Evolutionary conservation across 2,329 filamentous ascomycete species (phyloP).

Genomic region (Phialophora chinensis): DNA sequence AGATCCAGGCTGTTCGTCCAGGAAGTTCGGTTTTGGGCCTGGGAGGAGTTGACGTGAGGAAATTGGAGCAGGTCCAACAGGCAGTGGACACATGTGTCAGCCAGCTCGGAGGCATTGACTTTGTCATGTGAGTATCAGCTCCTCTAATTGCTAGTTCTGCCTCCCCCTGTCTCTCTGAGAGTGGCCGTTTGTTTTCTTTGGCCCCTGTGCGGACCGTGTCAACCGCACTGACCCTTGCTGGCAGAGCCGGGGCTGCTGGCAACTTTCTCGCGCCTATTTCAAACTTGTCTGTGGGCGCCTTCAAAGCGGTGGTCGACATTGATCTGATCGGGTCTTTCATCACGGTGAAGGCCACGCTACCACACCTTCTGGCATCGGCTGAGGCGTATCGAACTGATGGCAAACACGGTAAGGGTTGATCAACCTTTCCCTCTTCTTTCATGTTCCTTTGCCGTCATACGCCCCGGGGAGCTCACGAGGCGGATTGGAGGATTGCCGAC

Average conservation of each 20-base stretch:
- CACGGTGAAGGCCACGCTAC: slow-evolving; percentile 27
- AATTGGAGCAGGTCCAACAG: slow-evolving; percentile 68
- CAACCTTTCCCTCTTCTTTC: too few relatives aligned
- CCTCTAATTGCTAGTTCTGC: neutral
- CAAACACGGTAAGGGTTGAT: slow-evolving; percentile 9
- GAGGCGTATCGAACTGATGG: slow-evolving; percentile 9
- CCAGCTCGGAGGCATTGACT: slow-evolving; percentile 87
- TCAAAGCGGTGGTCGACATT: slow-evolving; percentile 30
- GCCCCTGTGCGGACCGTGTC: neutral
- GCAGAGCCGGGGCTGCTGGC: slow-evolving; percentile 29
- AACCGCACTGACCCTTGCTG: neutral
- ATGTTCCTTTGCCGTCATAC: too few relatives aligned
- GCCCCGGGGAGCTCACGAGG: too few relatives aligned
- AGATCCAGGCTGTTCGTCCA: slow-evolving; percentile 76
- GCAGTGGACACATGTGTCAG: slow-evolving; percentile 79
- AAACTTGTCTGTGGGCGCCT: slow-evolving; percentile 23
- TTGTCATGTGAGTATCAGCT: slow-evolving; percentile 72
- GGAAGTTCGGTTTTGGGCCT: slow-evolving; percentile 86
- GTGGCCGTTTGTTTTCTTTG: neutral
- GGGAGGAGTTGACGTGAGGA: slow-evolving; percentile 74
- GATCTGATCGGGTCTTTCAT: slow-evolving; percentile 26
- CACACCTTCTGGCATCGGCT: slow-evolving; percentile 26
- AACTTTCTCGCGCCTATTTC: slow-evolving; percentile 24
- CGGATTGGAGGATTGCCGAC: neutral
- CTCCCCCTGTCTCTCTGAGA: neutral